Base-by-base conservation (phyloP, 768 basidiomycete genomes). In the Hygrocybe coccinea region DNA sequence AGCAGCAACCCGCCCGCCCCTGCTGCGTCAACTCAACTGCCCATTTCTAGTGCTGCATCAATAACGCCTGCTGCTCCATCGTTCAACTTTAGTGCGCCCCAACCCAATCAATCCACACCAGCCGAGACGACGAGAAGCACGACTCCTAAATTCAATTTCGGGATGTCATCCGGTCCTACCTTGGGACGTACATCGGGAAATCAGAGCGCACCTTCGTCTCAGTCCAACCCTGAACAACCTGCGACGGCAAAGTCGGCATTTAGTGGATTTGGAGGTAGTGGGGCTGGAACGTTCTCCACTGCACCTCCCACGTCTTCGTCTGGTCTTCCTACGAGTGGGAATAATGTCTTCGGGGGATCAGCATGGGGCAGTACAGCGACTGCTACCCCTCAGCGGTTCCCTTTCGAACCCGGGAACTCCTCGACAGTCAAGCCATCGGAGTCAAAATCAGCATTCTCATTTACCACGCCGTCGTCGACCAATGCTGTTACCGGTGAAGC, bases 191-290 rank as follows among this genome's bases (percentile, higher is more conserved):
- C 37, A 7, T 48, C 53, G 35, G 49, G 53, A 50, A 36, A 29
- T 5, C 35, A 54, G 15, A 34, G 24, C 44, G 29, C 56, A 14
- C 46, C 60, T 10, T 38, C 53, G 36, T 49, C 55, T 38, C n/a
- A n/a, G n/a, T n/a, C n/a, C n/a, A 29, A 29, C 29, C 29, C 29
- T 29, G 29, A 8, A 29, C 29, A 29, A 8, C 29, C 29, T 29
- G 29, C 29, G 29, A 17, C 51, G 34, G 35, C 22, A 6, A 48
- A 50, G 24, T 36, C 44, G 41, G n/a, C 41, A 41, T 45, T 47
- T 37, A 36, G 56, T 43, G 56, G 50, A 57, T 55, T 58, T 25
- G 56, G 56, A 37, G 50, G 47, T 25, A 34, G 17, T 24, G 34
- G 21, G 8, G 22, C 34, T 15, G 37, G 25, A 3, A 39, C 41